A percentile compares a stretch with the other conserved stretches of the same genome.
These are phyloP conservation scores for Fusarium sterilihyphosum DNA, from an alignment of 2,329 filamentous ascomycete species.

Conservation along the genomic window DNA sequence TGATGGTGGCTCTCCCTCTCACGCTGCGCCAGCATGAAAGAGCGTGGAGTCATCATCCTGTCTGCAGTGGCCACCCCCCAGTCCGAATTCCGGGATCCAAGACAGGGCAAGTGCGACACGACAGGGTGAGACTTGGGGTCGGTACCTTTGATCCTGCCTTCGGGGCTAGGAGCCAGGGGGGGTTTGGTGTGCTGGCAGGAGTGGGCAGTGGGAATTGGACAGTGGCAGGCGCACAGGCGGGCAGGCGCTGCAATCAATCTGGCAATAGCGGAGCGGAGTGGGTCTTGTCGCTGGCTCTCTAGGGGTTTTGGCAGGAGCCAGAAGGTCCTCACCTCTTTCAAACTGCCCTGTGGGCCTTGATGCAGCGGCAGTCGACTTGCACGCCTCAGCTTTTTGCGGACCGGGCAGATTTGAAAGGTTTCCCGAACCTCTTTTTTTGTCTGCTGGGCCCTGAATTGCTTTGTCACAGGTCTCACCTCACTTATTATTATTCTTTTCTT, in stretches of 20 bases:
- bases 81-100: slow-evolving; percentile 28
- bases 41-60: slow-evolving; percentile 44
- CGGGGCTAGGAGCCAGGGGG: slow-evolving; percentile 3
- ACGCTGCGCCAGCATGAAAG: slow-evolving; percentile 42
- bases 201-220: not conserved
- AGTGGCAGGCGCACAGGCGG: not conserved
- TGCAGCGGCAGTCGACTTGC: slow-evolving; percentile 10
- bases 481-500: not conserved
- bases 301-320: slow-evolving; percentile 8
- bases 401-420: not conserved
- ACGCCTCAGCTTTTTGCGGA: not conserved
- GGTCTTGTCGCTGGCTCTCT: slow-evolving; percentile 18
- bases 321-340: slow-evolving; percentile 4
- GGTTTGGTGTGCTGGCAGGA: slow-evolving; percentile 33
- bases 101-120: slow-evolving; percentile 34
- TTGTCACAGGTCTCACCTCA: slow-evolving; percentile 18
- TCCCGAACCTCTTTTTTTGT: slow-evolving; percentile 14
- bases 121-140: slow-evolving; percentile 27
- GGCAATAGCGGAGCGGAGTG: slow-evolving; percentile 37
- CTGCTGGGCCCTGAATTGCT: slow-evolving; percentile 14
- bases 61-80: slow-evolving; percentile 29
- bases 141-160: slow-evolving; percentile 26
- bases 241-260: slow-evolving; percentile 27
- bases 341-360: slow-evolving; percentile 4
- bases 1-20: slow-evolving; percentile 31